phyloP scores from a whole-genome alignment of 768 basidiomycete species.

The Calocybe gangraenosa region DNA sequence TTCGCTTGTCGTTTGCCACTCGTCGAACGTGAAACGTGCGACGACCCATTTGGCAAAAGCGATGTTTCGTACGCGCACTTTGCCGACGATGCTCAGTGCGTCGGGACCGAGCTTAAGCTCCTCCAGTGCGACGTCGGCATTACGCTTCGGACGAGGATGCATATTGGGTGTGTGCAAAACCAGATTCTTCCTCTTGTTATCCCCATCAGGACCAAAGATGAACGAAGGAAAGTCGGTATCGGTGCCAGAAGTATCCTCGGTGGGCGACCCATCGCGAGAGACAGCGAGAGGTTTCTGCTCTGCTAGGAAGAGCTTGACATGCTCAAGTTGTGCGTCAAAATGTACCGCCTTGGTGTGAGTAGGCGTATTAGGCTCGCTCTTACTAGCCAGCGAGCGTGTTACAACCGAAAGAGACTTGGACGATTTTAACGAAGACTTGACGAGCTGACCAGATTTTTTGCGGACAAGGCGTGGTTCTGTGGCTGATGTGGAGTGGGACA shows the following conservation, averaged over 20 bases:
- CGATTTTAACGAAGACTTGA: slow-evolving; percentile 87
- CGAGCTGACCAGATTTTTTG: slow-evolving; percentile 92
- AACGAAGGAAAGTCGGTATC: slow-evolving; percentile 73
- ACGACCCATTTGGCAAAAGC: slow-evolving; percentile 86
- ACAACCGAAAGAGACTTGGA: slow-evolving; percentile 54
- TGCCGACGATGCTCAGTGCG: slow-evolving; percentile 59
- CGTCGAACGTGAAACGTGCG: slow-evolving; percentile 89
- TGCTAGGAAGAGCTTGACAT: slow-evolving; percentile 90
- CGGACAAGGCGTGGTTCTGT: slow-evolving; percentile 52
- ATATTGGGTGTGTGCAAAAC: slow-evolving; percentile 68
- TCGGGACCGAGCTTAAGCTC: slow-evolving; percentile 48
- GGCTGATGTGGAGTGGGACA: slow-evolving; percentile 13
- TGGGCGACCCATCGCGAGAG: slow-evolving; percentile 85
- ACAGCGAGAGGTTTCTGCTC: slow-evolving; percentile 96
- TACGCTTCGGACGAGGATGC: slow-evolving; percentile 37
- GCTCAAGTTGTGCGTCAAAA: slow-evolving; percentile 88
- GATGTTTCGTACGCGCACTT: slow-evolving; percentile 77
- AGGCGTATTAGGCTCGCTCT: slow-evolving; percentile 83
- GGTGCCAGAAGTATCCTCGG: slow-evolving; percentile 75
- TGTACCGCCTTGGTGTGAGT: slow-evolving; percentile 81
- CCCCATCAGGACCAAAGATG: slow-evolving; percentile 46
- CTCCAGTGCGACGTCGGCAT: slow-evolving; percentile 52
- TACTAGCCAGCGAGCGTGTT: slow-evolving; percentile 40
- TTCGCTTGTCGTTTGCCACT: slow-evolving; percentile 95
- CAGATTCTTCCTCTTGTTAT: slow-evolving; percentile 31